Evolutionary conservation across 345 rosid species (phyloP).

Genomic region (Durio zibethinus): DNA sequence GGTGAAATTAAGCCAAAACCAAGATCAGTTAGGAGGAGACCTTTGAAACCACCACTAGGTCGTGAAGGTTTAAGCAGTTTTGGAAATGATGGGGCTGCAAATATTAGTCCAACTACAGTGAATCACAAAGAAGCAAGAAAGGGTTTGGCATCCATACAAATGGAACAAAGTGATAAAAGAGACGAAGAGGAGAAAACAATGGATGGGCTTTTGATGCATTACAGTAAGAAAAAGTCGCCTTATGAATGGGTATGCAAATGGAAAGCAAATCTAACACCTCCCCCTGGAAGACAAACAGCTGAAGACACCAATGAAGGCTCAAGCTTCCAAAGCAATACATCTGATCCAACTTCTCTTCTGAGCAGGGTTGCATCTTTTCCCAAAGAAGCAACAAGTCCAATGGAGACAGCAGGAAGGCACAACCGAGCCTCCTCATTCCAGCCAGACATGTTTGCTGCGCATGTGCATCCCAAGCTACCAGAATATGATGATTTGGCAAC

Average conservation of each 20-base stretch:
- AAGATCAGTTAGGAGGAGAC: slow-evolving; percentile 56
- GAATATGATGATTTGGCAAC: slow-evolving; percentile 54
- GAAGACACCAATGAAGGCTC: slow-evolving; percentile 3
- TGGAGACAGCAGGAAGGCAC: slow-evolving; percentile 19
- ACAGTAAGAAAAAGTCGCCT: slow-evolving; percentile 33
- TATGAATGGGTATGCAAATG: slow-evolving; percentile 10
- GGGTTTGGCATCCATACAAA: neutral
- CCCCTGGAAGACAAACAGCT: slow-evolving; percentile 12
- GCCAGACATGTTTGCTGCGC: slow-evolving; percentile 23
- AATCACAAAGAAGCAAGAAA: slow-evolving; percentile 5
- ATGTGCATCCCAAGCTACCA: slow-evolving; percentile 57
- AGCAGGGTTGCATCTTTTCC: slow-evolving; percentile 15
- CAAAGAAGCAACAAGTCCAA: neutral
- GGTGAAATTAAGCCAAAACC: slow-evolving; percentile 49
- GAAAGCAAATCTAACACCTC: slow-evolving; percentile 13
- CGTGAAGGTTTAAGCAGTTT: slow-evolving; percentile 2
- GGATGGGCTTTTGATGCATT: slow-evolving; percentile 37
- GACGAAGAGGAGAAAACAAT: slow-evolving; percentile 34
- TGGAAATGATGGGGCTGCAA: neutral
- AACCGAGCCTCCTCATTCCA: slow-evolving; percentile 32
- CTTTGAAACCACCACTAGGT: slow-evolving; percentile 34
- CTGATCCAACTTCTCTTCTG: slow-evolving; percentile 25
- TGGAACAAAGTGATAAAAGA: slow-evolving; percentile 7
- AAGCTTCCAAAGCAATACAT: slow-evolving; percentile 14
- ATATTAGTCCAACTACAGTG: slow-evolving; percentile 3